Evolutionary conservation across 805 yeast species (phyloP), one percentile per base, ranked within the genome.

Genomic region (Barnettozyma sp.): DNA sequence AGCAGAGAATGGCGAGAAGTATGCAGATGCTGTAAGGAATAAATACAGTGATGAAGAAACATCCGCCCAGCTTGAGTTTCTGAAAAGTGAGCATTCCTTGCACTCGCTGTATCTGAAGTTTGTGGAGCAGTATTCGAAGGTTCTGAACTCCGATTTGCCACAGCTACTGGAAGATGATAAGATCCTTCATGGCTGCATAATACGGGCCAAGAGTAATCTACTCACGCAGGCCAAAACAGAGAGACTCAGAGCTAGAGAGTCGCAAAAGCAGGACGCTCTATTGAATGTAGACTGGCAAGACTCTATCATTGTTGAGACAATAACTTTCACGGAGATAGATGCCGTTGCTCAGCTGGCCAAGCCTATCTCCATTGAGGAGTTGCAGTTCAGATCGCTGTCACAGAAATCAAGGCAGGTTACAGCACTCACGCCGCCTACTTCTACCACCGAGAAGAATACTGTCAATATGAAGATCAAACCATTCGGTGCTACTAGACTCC

Each of bases 241-340:
- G 30, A 63, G 63, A 35, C 60, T 60, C 7, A 53, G 53, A 24
- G 47, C 53, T 40, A 46, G 45, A 40, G 56, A 66, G 46, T 58
- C 60, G 41, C 42, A 55, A 36, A 34, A 56, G 52, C 68, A 67
- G 39, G 45, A 75, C 5, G 78, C 71, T 27, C 84, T 70, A 58
- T 85, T 88, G 0, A 71, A 82, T 8, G 78, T 86, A 16, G 87
- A 88, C 58, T 90, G 98, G 98, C 78, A 78, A 38, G 84, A 82
- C 43, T 90, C 88, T 52, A 65, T 69, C 2, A 65, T 84, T 13
- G 80, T 84, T 7, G 85, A 78, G 33, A 75, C 79, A 2, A 65
- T 87, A 11, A 76, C 69, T 33, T 80, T 86, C 45, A 73, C 73
- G 12, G 76, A 74, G 2, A 57, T 73, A 6, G 87, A 79, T 54